Evolutionary conservation across 2,329 filamentous ascomycete species (phyloP).

Genomic region (Laburnicola sp.): DNA sequence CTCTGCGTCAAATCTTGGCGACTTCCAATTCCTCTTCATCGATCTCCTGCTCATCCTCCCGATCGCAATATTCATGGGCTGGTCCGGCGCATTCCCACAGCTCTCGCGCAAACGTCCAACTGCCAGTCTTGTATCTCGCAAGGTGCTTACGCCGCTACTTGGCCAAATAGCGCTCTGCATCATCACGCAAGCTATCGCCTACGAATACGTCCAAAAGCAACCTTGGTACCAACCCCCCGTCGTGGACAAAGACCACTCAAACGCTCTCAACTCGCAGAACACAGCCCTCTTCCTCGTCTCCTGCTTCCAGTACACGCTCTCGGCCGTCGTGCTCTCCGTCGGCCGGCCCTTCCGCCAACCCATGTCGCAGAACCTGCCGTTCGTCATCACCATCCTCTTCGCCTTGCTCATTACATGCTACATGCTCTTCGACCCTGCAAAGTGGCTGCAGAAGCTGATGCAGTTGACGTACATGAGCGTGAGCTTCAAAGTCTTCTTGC

Average conservation of each 20-base stretch:
- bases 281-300: conserved; percentile 86
- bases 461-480: conserved; percentile 77
- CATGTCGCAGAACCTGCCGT: conserved; percentile 80
- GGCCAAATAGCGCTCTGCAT: conserved; percentile 87
- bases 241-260: conserved; percentile 75
- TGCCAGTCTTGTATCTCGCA: conserved; percentile 86
- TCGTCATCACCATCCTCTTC: conserved; percentile 73
- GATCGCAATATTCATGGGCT: conserved; percentile 98
- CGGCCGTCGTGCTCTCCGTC: conserved; percentile 86
- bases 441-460: conserved; percentile 74
- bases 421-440: conserved; percentile 76
- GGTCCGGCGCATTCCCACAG: conserved; percentile 80
- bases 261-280: conserved; percentile 90
- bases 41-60: conserved; percentile 90
- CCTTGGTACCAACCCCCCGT: conserved; percentile 83
- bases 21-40: conserved; percentile 98
- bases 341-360: conserved; percentile 85
- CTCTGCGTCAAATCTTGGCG: conserved; percentile 88
- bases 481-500: conserved; percentile 72
- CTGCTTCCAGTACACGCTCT: conserved; percentile 93
- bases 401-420: conserved; percentile 71
- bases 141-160: conserved; percentile 84
- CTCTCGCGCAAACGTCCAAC: conserved; percentile 86
- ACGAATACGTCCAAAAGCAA: conserved; percentile 74
- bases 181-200: conserved; percentile 72